Evolutionary conservation across 345 rosid genomes (phyloP).

Genomic region (Excoecaria cochinchinensis): DNA sequence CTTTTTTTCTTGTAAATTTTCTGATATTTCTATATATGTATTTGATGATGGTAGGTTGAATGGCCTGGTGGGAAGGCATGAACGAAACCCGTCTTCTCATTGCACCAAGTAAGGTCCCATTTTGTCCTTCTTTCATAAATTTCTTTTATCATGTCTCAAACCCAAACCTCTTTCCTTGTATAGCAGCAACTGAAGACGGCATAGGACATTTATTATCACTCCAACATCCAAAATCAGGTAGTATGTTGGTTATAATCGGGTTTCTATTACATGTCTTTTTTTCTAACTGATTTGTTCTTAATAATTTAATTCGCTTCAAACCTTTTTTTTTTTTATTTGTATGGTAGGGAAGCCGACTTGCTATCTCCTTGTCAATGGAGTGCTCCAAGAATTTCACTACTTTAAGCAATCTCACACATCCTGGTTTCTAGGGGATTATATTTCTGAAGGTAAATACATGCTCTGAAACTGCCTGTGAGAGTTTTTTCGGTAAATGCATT

Average conservation of each 20-base stretch:
- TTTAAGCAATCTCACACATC: slow-evolving; percentile 81
- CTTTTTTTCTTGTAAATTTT: too few species aligned
- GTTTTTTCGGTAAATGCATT: background rate
- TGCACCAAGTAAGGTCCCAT: slow-evolving; percentile 18
- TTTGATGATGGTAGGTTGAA: background rate
- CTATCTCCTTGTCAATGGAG: slow-evolving; percentile 51
- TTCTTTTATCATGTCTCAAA: background rate
- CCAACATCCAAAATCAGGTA: slow-evolving; percentile 89
- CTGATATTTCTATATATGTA: background rate
- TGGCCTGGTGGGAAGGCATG: slow-evolving; percentile 36
- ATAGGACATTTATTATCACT: slow-evolving; percentile 52
- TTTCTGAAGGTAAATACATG: slow-evolving; percentile 56
- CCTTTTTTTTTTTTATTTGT: background rate
- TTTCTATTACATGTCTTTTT: background rate
- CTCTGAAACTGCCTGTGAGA: background rate
- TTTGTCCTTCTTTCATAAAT: background rate
- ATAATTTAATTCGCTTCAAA: background rate
- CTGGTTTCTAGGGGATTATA: slow-evolving; percentile 88
- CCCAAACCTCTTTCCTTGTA: background rate
- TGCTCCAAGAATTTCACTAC: slow-evolving; percentile 82
- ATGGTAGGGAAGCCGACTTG: slow-evolving; percentile 51
- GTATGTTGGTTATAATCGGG: background rate
- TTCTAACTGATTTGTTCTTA: background rate
- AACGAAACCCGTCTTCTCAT: slow-evolving; percentile 44
- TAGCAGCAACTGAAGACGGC: slow-evolving; percentile 24